Evolutionary conservation across 1,284 basidiomycete genomes (phyloP), one percentile per base, ranked within the genome.

Genomic region (Anthracocystis walkeri): DNA sequence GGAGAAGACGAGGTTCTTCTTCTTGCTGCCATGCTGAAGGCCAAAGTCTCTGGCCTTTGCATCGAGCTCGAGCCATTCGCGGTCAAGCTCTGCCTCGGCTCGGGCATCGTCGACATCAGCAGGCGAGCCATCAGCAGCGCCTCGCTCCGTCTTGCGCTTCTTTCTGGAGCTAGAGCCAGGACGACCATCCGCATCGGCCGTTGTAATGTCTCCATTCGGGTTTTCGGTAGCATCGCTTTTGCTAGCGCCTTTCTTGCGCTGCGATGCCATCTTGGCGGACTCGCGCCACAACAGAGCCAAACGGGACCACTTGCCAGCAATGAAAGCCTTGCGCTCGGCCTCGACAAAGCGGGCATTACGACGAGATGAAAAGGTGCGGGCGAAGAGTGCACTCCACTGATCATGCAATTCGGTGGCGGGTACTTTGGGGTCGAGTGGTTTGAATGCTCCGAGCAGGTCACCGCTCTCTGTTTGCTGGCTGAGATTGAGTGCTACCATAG

Each of bases 391-490:
- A 73, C 91, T 87, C 87, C 96, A 99, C 31, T 88, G 87, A 61
- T 90, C 89, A 75, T 96, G 91, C 44, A 99, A 85, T 45, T 88
- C 88, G 4, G 90, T 89, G 0, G 92, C 95, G 2, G 93, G 91
- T 0, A 94, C 87, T 45, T 77, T 77, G 18, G 82, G 75, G 42
- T 99, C 95, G 2, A 99, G 88, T 11, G 97, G 97, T 84, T 95
- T 95, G 87, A 97, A 96, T 0, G 96, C 95, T 29, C 97, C 97
- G 3, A 99, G 88, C 18, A 99, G 87, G 86, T 99, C 97, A 4
- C 93, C 91, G 4, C 94, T 92, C 85, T 99, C 97, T 1, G 95
- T 97, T 86, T 99, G 97, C 81, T 97, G 95, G 2, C 94, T 97
- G 81, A 99, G 86, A 83, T 99, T 99, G 73, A 99, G 89, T 0